Base-by-base conservation (phyloP, 352 stramenopile genomes). In the Phytopythium boreale region DNA sequence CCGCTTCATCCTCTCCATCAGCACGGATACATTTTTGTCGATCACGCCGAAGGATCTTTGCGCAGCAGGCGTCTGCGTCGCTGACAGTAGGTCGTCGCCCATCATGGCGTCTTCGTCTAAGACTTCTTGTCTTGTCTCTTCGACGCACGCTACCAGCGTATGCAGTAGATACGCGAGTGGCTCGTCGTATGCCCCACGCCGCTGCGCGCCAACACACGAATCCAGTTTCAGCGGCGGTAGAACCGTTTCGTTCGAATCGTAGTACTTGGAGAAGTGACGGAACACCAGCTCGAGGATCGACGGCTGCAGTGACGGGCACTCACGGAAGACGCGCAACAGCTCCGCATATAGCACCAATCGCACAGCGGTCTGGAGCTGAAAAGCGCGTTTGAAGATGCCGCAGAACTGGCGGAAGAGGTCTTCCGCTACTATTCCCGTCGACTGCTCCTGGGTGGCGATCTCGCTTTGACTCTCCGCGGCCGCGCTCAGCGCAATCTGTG, bases 351-450 rank as follows among this genome's bases (percentile, higher is more conserved):
- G 58, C 15, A 77, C 73, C 19, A 78, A 51, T 8, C 78, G 77
- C 8, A 89, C 80, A 19, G 44, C 24, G 2, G 72, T 81, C 49
- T 89, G 80, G 5, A 86, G 68, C 37, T 82, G 60, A 20, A 89
- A 66, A 1, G 75, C 76, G 2, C 69, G 66, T 37, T 76, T 76
- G 53, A 89, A 89, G 39, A 87, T 71, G 8, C 77, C 75, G 46
- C 71, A 74, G 59, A 89, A 89, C 55, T 89, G 80, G 1, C 80
- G 80, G 51, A 80, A 89, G 0, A 86, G 57, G 56, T 86, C 73
- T 47, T 86, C 77, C 10, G 75, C 75, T 1, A 77, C 59, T 5
- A 82, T 63, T 4, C 73, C 64, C n/a, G 79, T 78, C 10, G 63
- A 63, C 20, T 80, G 71, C 15, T 82, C 71, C 57, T 81, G 70